Conservation (phyloP, 495 filamentous ascomycete species). For the Alectoria sarmentosa region DNA sequence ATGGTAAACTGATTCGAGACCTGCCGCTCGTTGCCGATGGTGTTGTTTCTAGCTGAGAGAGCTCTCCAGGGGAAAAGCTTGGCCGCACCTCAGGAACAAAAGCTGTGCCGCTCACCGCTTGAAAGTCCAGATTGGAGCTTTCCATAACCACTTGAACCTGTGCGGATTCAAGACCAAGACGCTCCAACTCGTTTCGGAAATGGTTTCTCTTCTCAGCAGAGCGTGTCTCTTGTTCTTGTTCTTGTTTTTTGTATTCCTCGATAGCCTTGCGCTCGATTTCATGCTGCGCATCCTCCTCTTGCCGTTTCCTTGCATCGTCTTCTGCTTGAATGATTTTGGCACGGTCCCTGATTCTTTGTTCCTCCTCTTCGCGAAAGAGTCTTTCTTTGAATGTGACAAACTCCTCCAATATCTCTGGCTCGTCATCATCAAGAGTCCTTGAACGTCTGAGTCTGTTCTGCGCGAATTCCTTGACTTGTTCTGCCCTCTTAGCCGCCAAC, state of each 20-base stretch:
- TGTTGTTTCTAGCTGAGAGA: neutral
- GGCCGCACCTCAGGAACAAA: conserved; percentile 6
- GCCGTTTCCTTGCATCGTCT: conserved; percentile 1
- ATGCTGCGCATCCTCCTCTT: conserved; percentile 4
- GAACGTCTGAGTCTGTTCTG: neutral
- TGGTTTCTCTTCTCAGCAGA: neutral
- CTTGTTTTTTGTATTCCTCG: conserved; percentile 5
- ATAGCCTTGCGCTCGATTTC: conserved; percentile 11
- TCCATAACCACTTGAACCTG: conserved; percentile 9
- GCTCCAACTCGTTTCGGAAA: conserved; percentile 6
- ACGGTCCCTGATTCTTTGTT: conserved; percentile 4
- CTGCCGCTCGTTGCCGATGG: neutral
- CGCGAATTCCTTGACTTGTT: conserved; percentile 9
- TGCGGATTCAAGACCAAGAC: conserved; percentile 1
- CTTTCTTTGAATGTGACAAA: conserved; percentile 7
- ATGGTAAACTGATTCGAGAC: neutral
- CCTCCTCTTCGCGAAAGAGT: neutral
- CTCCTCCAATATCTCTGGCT: conserved; percentile 13
- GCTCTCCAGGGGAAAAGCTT: neutral
- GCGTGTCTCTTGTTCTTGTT: conserved; percentile 1
- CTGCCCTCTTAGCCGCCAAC: conserved; percentile 6
- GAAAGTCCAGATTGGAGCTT: conserved; percentile 12
- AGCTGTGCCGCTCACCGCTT: neutral
- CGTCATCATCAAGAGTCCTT: conserved; percentile 1
- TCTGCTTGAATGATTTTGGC: conserved; percentile 4